A percentile compares a stretch with the other conserved stretches of the same genome.
phyloP scores from a whole-genome alignment of 208 protist species.

The Kentomonas sorsogonicus region DNA sequence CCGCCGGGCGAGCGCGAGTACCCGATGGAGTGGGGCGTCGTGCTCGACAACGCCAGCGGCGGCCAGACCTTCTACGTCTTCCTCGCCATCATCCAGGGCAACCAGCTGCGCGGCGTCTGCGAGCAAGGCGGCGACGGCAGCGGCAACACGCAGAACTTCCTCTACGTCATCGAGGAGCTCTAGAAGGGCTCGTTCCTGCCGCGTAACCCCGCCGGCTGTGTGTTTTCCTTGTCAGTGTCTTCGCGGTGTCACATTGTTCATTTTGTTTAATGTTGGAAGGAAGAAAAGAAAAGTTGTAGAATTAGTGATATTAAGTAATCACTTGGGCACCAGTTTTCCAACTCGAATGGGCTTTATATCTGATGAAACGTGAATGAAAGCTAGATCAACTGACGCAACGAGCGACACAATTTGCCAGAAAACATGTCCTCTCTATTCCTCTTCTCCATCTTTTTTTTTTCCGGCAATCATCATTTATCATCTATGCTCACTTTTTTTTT shows the following conservation, averaged over 20 bases:
- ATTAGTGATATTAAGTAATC: background rate
- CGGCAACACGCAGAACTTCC: slow-evolving; percentile 66
- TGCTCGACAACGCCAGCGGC: slow-evolving; percentile 40
- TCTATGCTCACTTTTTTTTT: background rate
- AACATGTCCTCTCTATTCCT: background rate
- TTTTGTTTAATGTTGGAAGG: no score
- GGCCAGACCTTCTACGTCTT: slow-evolving; percentile 79
- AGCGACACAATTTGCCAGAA: no score
- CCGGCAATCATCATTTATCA: background rate
- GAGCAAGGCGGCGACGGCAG: slow-evolving; percentile 40
- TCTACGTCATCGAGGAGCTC: slow-evolving; percentile 81
- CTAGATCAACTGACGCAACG: no score
- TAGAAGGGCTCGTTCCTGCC: slow-evolving; percentile 27
- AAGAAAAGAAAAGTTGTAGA: slow-evolving; percentile 9
- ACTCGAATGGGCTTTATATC: no score
- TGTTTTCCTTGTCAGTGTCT: no score
- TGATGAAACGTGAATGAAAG: no score
- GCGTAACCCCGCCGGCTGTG: no score
- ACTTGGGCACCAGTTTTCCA: no score
- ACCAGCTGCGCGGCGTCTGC: slow-evolving; percentile 78
- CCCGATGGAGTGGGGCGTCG: slow-evolving; percentile 83
- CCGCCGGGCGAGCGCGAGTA: slow-evolving; percentile 72
- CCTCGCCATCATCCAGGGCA: slow-evolving; percentile 76
- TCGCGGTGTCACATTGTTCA: no score
- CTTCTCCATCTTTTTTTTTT: background rate